Evolutionary conservation across 352 stramenopile genomes (phyloP), one percentile per base, ranked within the genome.

Genomic region (Phytophthora citricola): DNA sequence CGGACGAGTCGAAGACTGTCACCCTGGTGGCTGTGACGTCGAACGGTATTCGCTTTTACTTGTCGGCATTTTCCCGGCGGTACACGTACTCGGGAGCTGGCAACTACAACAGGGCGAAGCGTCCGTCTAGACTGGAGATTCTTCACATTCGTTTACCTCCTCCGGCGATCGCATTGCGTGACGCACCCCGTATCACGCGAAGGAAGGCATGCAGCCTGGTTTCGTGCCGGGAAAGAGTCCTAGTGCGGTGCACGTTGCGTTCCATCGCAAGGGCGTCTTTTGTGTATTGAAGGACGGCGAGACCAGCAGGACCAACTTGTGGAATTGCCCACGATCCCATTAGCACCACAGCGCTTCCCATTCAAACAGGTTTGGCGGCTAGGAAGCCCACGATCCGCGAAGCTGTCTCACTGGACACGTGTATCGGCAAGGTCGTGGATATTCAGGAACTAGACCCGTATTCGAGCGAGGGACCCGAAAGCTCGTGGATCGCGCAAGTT

Each of bases 31-130:
- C 92, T 11, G 75, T 98, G 11, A 97, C 92, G 6, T 93, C 91
- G 6, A 97, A 95, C 45, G 94, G 94, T n/a, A 90, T 98, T 38
- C 87, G 96, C 41, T 97, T 98, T 47, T 99, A 98, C 71, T 69
- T 99, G 17, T 97, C 93, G 0, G 91, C 81, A 0, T 90, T 98
- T 49, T 91, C 89, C n/a, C 74, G 85, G 5, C 73, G 81, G 11
- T 73, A 83, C 17, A 77, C 84, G 49, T 77, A 74, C 26, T 59
- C 69, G 3, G 65, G 52, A 31, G 74, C 73, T 24, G 69, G 78
- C 8, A 76, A 59, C 11, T 76, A 69, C 27, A 57, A 71, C 36
- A 87, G 64, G 14, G 40, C 75, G 22, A 92, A 85, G 54, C 84
- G 88, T 9, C 88, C 88, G 17, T 89, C 76, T 1, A 72, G 79